phyloP scores from a whole-genome alignment of 805 yeast genomes.

The Lipomyces kockii region DNA sequence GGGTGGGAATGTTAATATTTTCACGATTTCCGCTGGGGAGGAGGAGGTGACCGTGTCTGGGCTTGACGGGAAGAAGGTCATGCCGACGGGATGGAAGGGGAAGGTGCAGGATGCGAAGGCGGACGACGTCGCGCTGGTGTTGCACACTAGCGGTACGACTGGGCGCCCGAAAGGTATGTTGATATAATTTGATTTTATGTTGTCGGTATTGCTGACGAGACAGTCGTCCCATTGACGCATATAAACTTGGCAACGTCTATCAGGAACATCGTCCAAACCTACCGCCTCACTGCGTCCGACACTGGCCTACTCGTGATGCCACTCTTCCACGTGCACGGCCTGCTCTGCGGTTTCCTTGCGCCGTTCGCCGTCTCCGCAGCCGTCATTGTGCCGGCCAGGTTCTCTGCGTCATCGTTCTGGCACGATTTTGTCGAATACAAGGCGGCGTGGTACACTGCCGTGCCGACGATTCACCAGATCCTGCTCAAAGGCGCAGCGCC shows the following conservation, averaged over 20 bases:
- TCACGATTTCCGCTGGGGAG: background rate
- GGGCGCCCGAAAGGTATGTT: slow-evolving; percentile 62
- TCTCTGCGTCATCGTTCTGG: slow-evolving; percentile 69
- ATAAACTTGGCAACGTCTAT: slow-evolving; percentile 64
- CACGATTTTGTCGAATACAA: slow-evolving; percentile 53
- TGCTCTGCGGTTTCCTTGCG: slow-evolving; percentile 66
- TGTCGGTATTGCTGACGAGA: background rate
- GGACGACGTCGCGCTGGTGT: slow-evolving; percentile 62
- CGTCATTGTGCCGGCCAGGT: slow-evolving; percentile 60
- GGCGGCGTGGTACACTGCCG: slow-evolving; percentile 72
- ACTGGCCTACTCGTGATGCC: slow-evolving; percentile 74
- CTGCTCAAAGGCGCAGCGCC: slow-evolving; percentile 60
- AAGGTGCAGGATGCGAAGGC: slow-evolving; percentile 34
- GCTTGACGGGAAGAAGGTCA: background rate
- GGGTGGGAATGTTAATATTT: slow-evolving; percentile 12
- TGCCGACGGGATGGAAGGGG: slow-evolving; percentile 6
- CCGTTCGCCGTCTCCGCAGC: slow-evolving; percentile 65
- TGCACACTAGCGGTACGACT: slow-evolving; percentile 78
- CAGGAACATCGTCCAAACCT: slow-evolving; percentile 62
- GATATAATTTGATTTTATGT: background rate
- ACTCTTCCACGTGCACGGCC: slow-evolving; percentile 75
- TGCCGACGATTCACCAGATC: slow-evolving; percentile 76
- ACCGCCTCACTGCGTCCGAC: slow-evolving; percentile 56
- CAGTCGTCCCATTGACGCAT: slow-evolving; percentile 71
- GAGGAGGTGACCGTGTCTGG: slow-evolving; percentile 9